Base-by-base conservation (phyloP, 2,329 filamentous ascomycete genomes). In the Fusarium sp. region DNA sequence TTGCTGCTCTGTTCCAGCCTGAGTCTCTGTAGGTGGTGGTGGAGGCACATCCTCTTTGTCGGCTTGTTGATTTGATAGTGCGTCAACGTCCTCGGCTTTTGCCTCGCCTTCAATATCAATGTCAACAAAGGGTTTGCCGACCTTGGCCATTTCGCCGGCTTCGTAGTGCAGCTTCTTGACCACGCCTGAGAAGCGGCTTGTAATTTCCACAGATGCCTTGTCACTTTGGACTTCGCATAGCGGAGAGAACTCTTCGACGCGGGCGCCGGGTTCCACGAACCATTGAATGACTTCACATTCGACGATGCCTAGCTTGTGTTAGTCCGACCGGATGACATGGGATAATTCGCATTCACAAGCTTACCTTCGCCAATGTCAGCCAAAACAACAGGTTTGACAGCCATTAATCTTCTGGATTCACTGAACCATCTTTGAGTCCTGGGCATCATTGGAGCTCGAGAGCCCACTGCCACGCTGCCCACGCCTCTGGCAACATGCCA, bases 271-370 rank as follows among this genome's bases (percentile, higher is more conserved):
- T 84, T 98, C 93, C 75, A 99, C 96, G 82, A 98, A 99, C 96
- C 96, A 99, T 86, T 99, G 96, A 79, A 98, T 98, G 79, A 99
- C 94, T 84, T 99, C 96, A 80, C 96, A 98, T 85, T 99, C 96
- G 81, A 96, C 95, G 79, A 98, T 99, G 62, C 96, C 96, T 96
- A 77, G 47, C 7, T 42, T 28, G 45, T 64, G 62, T 78, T 64
- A 77, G 75, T 67, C 51, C 24, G 47, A 42, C 26, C n/a, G 22
- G 34, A 56, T 38, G 22, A 39, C 51, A 22, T 11, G 5, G 32
- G 12, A n/a, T 6, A 15, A 48, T 54, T 22, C 24, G 26, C 44
- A 17, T 54, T 18, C 13, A 20, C 52, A 34, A 17, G 80, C 84
- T 72, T 77, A 93, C 93, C 93, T 87, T 97, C 94, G 57, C 94